These are phyloP conservation scores for Maudiozyma turicensis DNA, from an alignment of 805 yeast genomes.

Conservation along the genomic window DNA sequence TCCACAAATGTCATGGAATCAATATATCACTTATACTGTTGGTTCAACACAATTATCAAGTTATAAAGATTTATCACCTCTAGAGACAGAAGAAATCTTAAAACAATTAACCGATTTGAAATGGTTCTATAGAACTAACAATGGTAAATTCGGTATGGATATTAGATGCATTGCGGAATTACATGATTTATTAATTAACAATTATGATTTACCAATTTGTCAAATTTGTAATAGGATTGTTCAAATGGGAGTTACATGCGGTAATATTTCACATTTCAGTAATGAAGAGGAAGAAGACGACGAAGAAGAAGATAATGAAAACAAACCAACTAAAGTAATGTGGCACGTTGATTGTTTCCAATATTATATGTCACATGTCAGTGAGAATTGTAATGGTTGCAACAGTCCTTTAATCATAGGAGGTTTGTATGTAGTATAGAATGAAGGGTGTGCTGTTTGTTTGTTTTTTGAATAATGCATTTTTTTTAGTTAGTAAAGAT, in stretches of 20 bases:
- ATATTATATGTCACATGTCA: constrained; percentile 22
- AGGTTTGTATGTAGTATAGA: constrained; percentile 18
- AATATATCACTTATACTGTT: constrained; percentile 10
- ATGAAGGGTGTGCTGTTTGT: neutral
- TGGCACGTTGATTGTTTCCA: constrained; percentile 28
- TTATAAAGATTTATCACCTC: constrained; percentile 11
- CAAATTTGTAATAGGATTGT: constrained; percentile 16
- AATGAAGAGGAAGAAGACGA: neutral
- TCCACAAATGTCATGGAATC: constrained; percentile 7
- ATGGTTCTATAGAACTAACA: constrained; percentile 20
- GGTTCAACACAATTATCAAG: constrained; percentile 17
- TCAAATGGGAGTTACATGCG: constrained; percentile 21
- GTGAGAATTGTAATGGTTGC: constrained; percentile 15
- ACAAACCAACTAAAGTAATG: constrained; percentile 1
- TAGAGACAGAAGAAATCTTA: constrained; percentile 16
- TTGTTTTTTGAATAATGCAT: neutral
- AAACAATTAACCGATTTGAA: constrained; percentile 15
- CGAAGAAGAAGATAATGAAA: neutral
- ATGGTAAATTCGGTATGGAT: constrained; percentile 22
- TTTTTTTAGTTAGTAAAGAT: neutral
- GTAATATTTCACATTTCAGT: constrained; percentile 4
- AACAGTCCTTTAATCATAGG: constrained; percentile 10
- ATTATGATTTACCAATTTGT: constrained; percentile 15
- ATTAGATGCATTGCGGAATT: constrained; percentile 19
- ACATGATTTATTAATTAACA: constrained; percentile 14